Evolutionary conservation across 2,329 filamentous ascomycete species (phyloP), one percentile per base, ranked within the genome.

Genomic region (Sporothrix variecibatus): DNA sequence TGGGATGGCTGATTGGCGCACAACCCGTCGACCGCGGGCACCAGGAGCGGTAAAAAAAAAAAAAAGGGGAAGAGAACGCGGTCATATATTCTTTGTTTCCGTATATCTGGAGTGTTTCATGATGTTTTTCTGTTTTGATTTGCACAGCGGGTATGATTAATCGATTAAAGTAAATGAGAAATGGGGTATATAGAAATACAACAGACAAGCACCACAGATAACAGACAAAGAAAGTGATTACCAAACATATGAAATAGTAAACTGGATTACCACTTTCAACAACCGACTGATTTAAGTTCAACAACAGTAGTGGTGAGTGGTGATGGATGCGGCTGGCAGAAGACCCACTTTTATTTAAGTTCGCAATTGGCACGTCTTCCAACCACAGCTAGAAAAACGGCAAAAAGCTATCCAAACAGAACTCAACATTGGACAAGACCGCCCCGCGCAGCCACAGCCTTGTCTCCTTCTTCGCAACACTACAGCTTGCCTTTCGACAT

Each of bases 1-100:
- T 93, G 31, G 90, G 91, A 0, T 92, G 91, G 91, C 80, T 92
- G 65, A 87, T 92, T 74, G 89, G 89, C 7, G 90, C 90, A 2
- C 86, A 85, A 76, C 83, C 84, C 26, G 77, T 78, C 12, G 78
- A 80, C 65, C 80, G 79, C 6, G 46, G 26, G 1, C 46, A 69
- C n/a, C 28, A 49, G 6, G 67, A 69, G 7, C 46, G 46, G 46
- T 17, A 69, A 3, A 23, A 8, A 31, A 3, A 12, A n/a, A 15
- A 3, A 69, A 3, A 23, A 34, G 34, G 8, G 34, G 34, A 34
- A 34, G 34, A 7, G 34, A 34, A 34, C 34, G 34, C 2, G 34
- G 34, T 34, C 34, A 34, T 34, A 49, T 7, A 1, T 26, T 28
- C 20, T 46, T 1, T 67, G 15, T 7, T 7, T 49, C 34, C 31